phyloP scores from a whole-genome alignment of 768 basidiomycete genomes.

The Lentinula edodes region DNA sequence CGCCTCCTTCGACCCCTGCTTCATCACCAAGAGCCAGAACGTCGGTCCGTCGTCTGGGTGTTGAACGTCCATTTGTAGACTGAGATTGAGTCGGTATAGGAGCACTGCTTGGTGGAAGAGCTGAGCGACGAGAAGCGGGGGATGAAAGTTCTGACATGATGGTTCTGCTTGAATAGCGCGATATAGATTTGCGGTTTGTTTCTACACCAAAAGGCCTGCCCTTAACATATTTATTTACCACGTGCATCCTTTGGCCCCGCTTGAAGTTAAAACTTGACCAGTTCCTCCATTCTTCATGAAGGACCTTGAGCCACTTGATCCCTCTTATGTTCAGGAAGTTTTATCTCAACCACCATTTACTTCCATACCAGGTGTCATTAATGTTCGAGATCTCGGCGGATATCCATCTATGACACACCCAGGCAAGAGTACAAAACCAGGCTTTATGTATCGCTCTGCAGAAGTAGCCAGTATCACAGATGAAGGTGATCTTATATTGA shows the following conservation, averaged over 20 bases:
- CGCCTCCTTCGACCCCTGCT: constrained; percentile 46
- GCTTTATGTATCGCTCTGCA: constrained; percentile 60
- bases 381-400: constrained; percentile 67
- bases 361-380: constrained; percentile 65
- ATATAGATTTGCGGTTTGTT: not conserved
- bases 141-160: constrained; percentile 8
- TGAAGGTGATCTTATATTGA: constrained; percentile 40
- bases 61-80: constrained; percentile 18
- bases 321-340: constrained; percentile 53
- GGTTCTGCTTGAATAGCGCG: not conserved
- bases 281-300: constrained; percentile 25
- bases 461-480: constrained; percentile 68
- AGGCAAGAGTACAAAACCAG: constrained; percentile 50
- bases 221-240: constrained; percentile 9
- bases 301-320: constrained; percentile 62
- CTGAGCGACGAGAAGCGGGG: not conserved
- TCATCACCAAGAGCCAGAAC: constrained; percentile 49
- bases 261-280: not conserved
- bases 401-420: constrained; percentile 44
- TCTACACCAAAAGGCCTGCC: constrained; percentile 18
- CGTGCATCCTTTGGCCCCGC: not conserved
- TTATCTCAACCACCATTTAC: constrained; percentile 72
- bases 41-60: constrained; percentile 41
- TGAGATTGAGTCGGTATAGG: constrained; percentile 16
- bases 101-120: constrained; percentile 41